Conservation (phyloP, 208 protist species). For the Borovskyia barvae region DNA sequence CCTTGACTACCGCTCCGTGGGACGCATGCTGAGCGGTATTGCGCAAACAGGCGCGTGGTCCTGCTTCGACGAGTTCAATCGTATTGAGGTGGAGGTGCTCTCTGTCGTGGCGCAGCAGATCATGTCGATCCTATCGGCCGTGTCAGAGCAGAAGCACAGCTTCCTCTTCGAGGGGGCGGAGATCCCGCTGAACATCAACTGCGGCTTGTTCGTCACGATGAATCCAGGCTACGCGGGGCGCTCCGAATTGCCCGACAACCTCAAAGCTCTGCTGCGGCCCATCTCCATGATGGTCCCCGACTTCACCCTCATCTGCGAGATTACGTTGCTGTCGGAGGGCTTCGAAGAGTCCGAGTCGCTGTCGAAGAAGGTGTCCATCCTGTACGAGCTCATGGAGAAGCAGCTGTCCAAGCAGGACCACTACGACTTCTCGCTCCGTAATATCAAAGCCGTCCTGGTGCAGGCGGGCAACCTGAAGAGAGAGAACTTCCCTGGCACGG, state of each 20-base stretch:
- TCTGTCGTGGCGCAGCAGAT: constrained; percentile 99
- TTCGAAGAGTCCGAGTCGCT: constrained; percentile 94
- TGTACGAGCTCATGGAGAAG: constrained; percentile 96
- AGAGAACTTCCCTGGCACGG: constrained; percentile 85
- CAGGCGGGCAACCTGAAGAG: constrained; percentile 94
- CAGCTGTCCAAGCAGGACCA: constrained; percentile 98
- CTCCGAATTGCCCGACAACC: constrained; percentile 98
- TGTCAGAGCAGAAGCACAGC: constrained; percentile 64
- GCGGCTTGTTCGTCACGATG: constrained; percentile 99
- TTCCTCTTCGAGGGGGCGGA: constrained; percentile 95
- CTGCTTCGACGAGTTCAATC: constrained; percentile 99
- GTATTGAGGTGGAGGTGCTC: constrained; percentile 98
- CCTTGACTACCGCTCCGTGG: constrained; percentile 96
- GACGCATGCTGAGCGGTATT: constrained; percentile 95
- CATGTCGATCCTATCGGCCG: constrained; percentile 90
- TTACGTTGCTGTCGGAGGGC: constrained; percentile 97
- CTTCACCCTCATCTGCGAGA: constrained; percentile 97
- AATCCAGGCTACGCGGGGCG: constrained; percentile 99
- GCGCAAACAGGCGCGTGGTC: constrained; percentile 98
- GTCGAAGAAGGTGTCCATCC: constrained; percentile 95
- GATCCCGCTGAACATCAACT: constrained; percentile 95
- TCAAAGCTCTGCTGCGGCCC: constrained; percentile 97
- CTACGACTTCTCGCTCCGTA: constrained; percentile 98
- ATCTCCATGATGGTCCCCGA: constrained; percentile 99
- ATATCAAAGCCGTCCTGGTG: constrained; percentile 97